Evolutionary conservation across 768 basidiomycete genomes (phyloP).

Genomic region (Rhizopogon salebrosus): DNA sequence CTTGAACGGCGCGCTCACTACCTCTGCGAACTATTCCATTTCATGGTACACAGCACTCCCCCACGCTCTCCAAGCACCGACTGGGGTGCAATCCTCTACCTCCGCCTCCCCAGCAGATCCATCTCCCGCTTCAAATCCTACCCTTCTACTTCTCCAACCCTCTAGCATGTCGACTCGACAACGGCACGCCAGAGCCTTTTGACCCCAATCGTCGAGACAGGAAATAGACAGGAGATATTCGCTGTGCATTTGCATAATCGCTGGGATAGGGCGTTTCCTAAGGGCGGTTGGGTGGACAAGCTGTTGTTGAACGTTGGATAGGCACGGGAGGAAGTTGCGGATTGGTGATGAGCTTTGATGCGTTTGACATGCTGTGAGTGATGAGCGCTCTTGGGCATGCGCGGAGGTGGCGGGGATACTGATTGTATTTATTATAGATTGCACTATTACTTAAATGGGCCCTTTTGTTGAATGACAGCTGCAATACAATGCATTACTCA

Average conservation of each 20-base stretch:
- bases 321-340: constrained; percentile 39
- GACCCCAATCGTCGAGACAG: constrained; percentile 44
- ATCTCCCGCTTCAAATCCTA: constrained; percentile 84
- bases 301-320: constrained; percentile 66
- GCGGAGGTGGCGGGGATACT: neutral
- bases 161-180: constrained; percentile 84
- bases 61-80: constrained; percentile 81
- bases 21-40: constrained; percentile 93
- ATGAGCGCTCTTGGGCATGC: neutral
- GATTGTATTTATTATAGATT: neutral
- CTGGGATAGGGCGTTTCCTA: constrained; percentile 86
- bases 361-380: neutral
- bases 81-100: constrained; percentile 91
- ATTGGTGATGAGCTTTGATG: neutral
- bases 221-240: constrained; percentile 78
- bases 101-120: constrained; percentile 68
- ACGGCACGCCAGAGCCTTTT: constrained; percentile 91
- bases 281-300: constrained; percentile 82
- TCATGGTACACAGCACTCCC: constrained; percentile 72
- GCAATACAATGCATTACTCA: neutral
- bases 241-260: constrained; percentile 93
- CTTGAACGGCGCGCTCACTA: constrained; percentile 91
- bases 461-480: neutral
- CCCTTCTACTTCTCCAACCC: constrained; percentile 95
- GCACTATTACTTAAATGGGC: neutral